A percentile compares a stretch with the other conserved stretches of the same genome.
These are phyloP conservation scores for Termitomyces sp. DNA, from an alignment of 768 basidiomycete species.

Conservation along the genomic window DNA sequence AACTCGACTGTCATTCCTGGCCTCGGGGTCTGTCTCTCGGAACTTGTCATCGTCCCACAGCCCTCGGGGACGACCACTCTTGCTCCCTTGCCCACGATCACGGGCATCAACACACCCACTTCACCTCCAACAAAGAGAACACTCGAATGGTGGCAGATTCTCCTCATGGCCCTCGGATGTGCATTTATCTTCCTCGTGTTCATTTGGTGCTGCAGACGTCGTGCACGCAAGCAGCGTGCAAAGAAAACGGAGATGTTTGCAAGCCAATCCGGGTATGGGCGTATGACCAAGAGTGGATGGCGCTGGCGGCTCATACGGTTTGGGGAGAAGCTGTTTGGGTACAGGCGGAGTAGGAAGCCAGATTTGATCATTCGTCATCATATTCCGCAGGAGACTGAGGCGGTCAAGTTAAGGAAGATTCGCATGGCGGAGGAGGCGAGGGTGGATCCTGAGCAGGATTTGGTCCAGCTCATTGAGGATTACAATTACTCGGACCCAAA, in stretches of 20 bases:
- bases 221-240: slow-evolving; percentile 62
- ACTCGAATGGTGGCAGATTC: slow-evolving; percentile 80
- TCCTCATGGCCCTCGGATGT: slow-evolving; percentile 78
- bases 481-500: slow-evolving; percentile 14
- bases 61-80: slow-evolving; percentile 43
- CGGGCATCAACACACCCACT: slow-evolving; percentile 53
- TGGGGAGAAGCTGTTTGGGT: slow-evolving; percentile 59
- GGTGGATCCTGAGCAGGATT: slow-evolving; percentile 15
- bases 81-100: slow-evolving; percentile 47
- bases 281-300: slow-evolving; percentile 37
- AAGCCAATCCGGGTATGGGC: slow-evolving; percentile 34
- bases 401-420: slow-evolving; percentile 13
- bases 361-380: slow-evolving; percentile 6
- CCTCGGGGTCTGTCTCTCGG: slow-evolving; percentile 75
- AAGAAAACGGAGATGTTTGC: slow-evolving; percentile 66
- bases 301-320: slow-evolving; percentile 51
- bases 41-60: slow-evolving; percentile 53
- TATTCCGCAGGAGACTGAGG: slow-evolving; percentile 10
- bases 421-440: slow-evolving; percentile 20
- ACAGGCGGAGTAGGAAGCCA: slow-evolving; percentile 17
- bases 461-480: slow-evolving; percentile 21
- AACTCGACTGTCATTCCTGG: slow-evolving; percentile 56
- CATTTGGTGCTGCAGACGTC: slow-evolving; percentile 65
- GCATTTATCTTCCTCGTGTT: slow-evolving; percentile 72
- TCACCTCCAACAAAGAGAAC: slow-evolving; percentile 22